These are phyloP conservation scores for Phialophora tarda DNA, from an alignment of 2,329 filamentous ascomycete species.

Conservation along the genomic window DNA sequence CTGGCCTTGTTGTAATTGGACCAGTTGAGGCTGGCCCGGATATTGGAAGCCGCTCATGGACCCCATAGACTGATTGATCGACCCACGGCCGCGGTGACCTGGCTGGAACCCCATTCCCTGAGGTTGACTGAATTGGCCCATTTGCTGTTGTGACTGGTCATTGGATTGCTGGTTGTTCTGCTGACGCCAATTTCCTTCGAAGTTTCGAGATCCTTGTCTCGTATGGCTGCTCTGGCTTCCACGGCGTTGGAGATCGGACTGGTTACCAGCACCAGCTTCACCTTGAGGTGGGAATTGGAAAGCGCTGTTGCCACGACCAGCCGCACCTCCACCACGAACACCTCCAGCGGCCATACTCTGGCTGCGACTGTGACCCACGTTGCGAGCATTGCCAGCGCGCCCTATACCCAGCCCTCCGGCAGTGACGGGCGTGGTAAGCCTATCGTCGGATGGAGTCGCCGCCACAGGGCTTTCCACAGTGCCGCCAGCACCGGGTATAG, in stretches of 20 bases:
- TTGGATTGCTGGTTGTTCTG: conserved; percentile 61
- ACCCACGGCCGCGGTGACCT: conserved; percentile 80
- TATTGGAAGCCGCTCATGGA: conserved; percentile 89
- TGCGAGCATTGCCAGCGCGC: conserved; percentile 86
- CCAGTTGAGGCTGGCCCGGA: conserved; percentile 80
- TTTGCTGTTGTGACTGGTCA: conserved; percentile 58
- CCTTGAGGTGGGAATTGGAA: conserved; percentile 70
- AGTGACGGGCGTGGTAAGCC: conserved; percentile 52
- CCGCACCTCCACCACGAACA: conserved; percentile 67
- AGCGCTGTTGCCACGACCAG: conserved; percentile 66
- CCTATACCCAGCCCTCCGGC: conserved; percentile 68
- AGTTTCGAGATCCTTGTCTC: conserved; percentile 86
- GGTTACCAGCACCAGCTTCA: conserved; percentile 52
- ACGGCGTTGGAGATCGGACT: conserved; percentile 73
- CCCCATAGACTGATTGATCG: conserved; percentile 84
- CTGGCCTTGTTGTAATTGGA: conserved; percentile 82
- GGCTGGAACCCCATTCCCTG: conserved; percentile 85
- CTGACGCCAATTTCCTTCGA: conserved; percentile 97
- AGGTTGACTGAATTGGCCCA: conserved; percentile 71
- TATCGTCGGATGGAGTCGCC: conserved; percentile 51
- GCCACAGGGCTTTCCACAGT: conserved; percentile 55
- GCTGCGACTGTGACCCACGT: conserved; percentile 64
- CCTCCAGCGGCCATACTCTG: conserved; percentile 62
- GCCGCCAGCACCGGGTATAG: conserved; percentile 71
- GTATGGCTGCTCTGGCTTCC: conserved; percentile 76